phyloP scores from a whole-genome alignment of 805 yeast genomes.

The Kazachstania taianensis region DNA sequence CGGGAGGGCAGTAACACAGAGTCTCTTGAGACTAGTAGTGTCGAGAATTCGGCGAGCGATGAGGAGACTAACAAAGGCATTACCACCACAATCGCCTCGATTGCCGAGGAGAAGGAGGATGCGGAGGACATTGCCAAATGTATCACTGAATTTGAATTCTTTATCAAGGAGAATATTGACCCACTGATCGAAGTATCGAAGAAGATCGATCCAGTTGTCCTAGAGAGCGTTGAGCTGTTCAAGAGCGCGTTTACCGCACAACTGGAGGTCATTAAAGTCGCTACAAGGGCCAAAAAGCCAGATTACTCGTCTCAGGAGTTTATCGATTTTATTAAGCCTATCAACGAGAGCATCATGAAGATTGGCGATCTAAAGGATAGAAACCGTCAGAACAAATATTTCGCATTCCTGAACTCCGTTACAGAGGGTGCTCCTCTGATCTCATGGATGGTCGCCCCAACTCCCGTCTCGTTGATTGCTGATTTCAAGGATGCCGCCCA shows the following conservation, averaged over 20 bases:
- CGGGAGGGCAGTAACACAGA: background rate
- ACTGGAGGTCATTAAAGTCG: slow-evolving; percentile 48
- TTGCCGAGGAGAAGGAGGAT: slow-evolving; percentile 5
- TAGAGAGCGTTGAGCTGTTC: slow-evolving; percentile 36
- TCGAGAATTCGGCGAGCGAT: slow-evolving; percentile 12
- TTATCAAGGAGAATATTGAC: slow-evolving; percentile 41
- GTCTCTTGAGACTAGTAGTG: slow-evolving; percentile 3
- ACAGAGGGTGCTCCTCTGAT: slow-evolving; percentile 84
- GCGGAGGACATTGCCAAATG: slow-evolving; percentile 31
- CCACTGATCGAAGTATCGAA: slow-evolving; percentile 44
- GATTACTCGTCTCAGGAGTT: slow-evolving; percentile 44
- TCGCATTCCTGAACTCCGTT: slow-evolving; percentile 69
- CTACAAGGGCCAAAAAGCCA: slow-evolving; percentile 55
- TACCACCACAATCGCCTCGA: slow-evolving; percentile 10
- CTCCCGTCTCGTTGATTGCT: slow-evolving; percentile 66
- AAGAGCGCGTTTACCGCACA: slow-evolving; percentile 49
- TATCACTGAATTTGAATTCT: slow-evolving; percentile 42
- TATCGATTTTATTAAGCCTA: slow-evolving; percentile 52
- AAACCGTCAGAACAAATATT: slow-evolving; percentile 55
- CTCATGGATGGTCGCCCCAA: slow-evolving; percentile 77
- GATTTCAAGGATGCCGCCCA: slow-evolving; percentile 87
- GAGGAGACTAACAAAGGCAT: slow-evolving; percentile 8
- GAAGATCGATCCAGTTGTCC: slow-evolving; percentile 39
- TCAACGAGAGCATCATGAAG: slow-evolving; percentile 47
- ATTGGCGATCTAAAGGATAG: slow-evolving; percentile 61